These are phyloP conservation scores for Mycena galericulata DNA, from an alignment of 768 basidiomycete genomes.

Conservation along the genomic window DNA sequence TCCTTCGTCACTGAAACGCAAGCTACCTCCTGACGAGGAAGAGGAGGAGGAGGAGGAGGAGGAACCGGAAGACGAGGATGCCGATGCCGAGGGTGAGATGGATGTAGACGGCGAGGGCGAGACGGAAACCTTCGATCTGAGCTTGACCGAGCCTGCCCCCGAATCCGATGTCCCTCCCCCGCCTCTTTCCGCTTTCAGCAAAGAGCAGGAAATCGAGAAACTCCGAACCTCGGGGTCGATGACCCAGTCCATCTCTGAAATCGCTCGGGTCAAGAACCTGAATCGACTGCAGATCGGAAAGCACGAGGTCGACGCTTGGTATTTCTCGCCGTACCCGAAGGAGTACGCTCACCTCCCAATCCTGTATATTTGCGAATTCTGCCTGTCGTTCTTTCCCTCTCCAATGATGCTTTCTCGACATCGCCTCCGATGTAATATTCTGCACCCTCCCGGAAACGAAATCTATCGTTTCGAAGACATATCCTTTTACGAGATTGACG, in stretches of 20 bases:
- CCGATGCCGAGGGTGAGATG: conserved; percentile 78
- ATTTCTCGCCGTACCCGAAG: conserved; percentile 98
- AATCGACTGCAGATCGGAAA: conserved; percentile 96
- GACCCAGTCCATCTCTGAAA: conserved; percentile 98
- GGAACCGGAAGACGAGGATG: conserved; percentile 64
- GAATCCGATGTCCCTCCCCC: conserved; percentile 58
- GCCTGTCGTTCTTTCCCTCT: conserved; percentile 92
- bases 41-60: conserved; percentile 71
- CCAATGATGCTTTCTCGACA: conserved; percentile 93
- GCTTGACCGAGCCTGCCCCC: conserved; percentile 61
- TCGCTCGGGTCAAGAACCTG: conserved; percentile 97
- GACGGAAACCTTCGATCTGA: conserved; percentile 74
- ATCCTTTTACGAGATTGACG: conserved; percentile 98
- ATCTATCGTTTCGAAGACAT: conserved; percentile 98
- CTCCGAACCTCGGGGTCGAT: conserved; percentile 97
- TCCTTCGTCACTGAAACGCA: conserved; percentile 73
- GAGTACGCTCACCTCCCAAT: conserved; percentile 97
- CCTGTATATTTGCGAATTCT: conserved; percentile 99
- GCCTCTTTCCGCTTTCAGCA: conserved; percentile 81
- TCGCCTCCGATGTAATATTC: conserved; percentile 88
- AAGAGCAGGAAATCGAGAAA: conserved; percentile 99
- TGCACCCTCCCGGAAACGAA: conserved; percentile 98
- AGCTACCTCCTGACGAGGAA: conserved; percentile 73
- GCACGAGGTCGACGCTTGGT: conserved; percentile 99
- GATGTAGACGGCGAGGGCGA: conserved; percentile 83